Evolutionary conservation across 805 yeast species (phyloP).

Genomic region (Phaffomyces opuntiae): DNA sequence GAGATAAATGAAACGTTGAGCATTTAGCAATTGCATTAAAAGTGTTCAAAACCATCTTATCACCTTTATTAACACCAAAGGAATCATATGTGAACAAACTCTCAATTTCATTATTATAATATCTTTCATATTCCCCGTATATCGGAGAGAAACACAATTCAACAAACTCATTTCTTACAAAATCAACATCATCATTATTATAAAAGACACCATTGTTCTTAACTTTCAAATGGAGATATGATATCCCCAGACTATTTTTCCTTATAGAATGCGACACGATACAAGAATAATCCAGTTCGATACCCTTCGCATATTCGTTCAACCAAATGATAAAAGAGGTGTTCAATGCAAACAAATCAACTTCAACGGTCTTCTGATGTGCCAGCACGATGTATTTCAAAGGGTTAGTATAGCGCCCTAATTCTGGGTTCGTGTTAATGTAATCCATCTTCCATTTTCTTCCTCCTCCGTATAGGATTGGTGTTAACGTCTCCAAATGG

Average conservation of each 20-base stretch:
- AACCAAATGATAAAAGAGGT: constrained; percentile 35
- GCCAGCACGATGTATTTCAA: constrained; percentile 10
- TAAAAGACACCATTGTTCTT: constrained; percentile 8
- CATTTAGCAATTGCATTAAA: constrained; percentile 32
- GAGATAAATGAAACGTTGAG: neutral
- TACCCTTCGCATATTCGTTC: constrained; percentile 26
- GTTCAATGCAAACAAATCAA: constrained; percentile 33
- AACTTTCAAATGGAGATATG: constrained; percentile 13
- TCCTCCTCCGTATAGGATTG: constrained; percentile 35
- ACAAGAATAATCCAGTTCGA: constrained; percentile 28
- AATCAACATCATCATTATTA: constrained; percentile 5
- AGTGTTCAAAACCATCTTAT: constrained; percentile 30
- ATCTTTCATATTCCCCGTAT: constrained; percentile 29
- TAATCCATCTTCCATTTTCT: constrained; percentile 25
- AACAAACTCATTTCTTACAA: neutral
- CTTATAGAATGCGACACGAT: constrained; percentile 18
- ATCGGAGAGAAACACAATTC: constrained; percentile 32
- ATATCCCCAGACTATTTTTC: constrained; percentile 1
- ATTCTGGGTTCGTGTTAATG: neutral
- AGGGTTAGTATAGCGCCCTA: neutral
- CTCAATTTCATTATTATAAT: constrained; percentile 28
- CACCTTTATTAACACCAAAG: constrained; percentile 35
- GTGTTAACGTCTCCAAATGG: constrained; percentile 15
- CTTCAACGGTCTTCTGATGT: constrained; percentile 10
- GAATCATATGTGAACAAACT: constrained; percentile 28